These are phyloP conservation scores for Lasiodiplodia sp. DNA, from an alignment of 2,329 filamentous ascomycete species.

Conservation along the genomic window DNA sequence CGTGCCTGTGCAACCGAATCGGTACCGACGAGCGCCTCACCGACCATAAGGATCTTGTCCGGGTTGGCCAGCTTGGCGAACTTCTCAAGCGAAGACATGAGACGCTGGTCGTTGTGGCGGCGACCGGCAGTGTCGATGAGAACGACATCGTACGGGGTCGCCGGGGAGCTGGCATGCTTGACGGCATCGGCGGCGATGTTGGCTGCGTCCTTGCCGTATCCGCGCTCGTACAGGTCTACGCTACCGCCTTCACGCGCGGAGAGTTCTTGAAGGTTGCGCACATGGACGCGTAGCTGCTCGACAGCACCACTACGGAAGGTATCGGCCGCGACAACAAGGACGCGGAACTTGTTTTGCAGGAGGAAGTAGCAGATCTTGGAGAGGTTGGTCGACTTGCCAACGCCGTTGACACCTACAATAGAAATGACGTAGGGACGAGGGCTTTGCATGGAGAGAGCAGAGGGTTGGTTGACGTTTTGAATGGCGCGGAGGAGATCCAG, in stretches of 20 bases:
- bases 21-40: constrained; percentile 89
- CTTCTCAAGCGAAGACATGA: constrained; percentile 97
- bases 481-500: constrained; percentile 95
- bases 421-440: constrained; percentile 93
- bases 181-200: constrained; percentile 95
- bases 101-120: constrained; percentile 90
- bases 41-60: constrained; percentile 99
- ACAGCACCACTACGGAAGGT: constrained; percentile 98
- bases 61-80: constrained; percentile 96
- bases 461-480: constrained; percentile 69
- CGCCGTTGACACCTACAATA: constrained; percentile 97
- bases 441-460: constrained; percentile 67
- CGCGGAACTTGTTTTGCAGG: constrained; percentile 94
- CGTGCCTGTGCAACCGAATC: constrained; percentile 94
- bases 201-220: constrained; percentile 97
- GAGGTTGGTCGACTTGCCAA: constrained; percentile 96
- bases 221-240: constrained; percentile 94
- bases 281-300: constrained; percentile 94
- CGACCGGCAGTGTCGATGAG: constrained; percentile 96
- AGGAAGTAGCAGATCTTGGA: constrained; percentile 99
- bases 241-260: constrained; percentile 78
- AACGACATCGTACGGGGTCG: constrained; percentile 86
- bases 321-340: constrained; percentile 92
- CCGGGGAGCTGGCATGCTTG: constrained; percentile 67
- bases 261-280: constrained; percentile 90